Evolutionary conservation across 2,329 filamentous ascomycete genomes (phyloP).

Genomic region (Colletotrichum sidae): DNA sequence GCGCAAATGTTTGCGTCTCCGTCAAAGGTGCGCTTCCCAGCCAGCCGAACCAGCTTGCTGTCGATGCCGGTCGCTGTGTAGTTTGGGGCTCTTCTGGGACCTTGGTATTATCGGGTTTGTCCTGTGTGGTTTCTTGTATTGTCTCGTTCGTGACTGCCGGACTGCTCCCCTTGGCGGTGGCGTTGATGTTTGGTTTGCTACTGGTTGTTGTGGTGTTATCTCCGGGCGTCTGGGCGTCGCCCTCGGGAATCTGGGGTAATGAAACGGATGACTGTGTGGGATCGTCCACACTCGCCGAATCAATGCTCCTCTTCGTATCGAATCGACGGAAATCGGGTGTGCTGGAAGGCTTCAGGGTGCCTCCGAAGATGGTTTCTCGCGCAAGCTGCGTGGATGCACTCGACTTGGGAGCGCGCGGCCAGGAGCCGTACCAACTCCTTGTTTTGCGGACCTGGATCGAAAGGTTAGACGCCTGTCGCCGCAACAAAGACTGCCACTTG

Average conservation of each 20-base stretch:
- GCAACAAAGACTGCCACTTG: neutral
- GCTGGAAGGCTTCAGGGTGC: slow-evolving; percentile 60
- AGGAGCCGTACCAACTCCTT: slow-evolving; percentile 73
- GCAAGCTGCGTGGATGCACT: slow-evolving; percentile 70
- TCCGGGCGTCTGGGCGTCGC: slow-evolving; percentile 10
- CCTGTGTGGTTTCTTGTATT: slow-evolving; percentile 31
- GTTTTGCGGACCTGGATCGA: slow-evolving; percentile 60
- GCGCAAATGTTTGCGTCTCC: slow-evolving; percentile 23
- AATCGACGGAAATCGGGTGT: slow-evolving; percentile 63
- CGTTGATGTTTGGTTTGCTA: slow-evolving; percentile 4
- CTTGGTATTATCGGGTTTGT: slow-evolving; percentile 45
- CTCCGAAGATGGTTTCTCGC: slow-evolving; percentile 70
- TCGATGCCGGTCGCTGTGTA: slow-evolving; percentile 39
- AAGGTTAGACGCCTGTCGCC: slow-evolving; percentile 6
- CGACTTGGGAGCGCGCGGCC: slow-evolving; percentile 67
- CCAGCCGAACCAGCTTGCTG: slow-evolving; percentile 69
- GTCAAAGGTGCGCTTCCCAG: slow-evolving; percentile 48
- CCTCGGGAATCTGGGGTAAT: slow-evolving; percentile 46
- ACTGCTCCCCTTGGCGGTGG: neutral
- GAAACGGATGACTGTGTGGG: slow-evolving; percentile 45
- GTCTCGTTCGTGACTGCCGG: neutral
- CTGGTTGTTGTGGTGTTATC: neutral
- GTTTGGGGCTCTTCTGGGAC: slow-evolving; percentile 3
- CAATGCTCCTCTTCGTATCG: slow-evolving; percentile 54
- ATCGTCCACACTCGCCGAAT: slow-evolving; percentile 46